These are phyloP conservation scores for Apiospora rasikravindrae DNA, from an alignment of 2,329 filamentous ascomycete genomes.

Conservation along the genomic window DNA sequence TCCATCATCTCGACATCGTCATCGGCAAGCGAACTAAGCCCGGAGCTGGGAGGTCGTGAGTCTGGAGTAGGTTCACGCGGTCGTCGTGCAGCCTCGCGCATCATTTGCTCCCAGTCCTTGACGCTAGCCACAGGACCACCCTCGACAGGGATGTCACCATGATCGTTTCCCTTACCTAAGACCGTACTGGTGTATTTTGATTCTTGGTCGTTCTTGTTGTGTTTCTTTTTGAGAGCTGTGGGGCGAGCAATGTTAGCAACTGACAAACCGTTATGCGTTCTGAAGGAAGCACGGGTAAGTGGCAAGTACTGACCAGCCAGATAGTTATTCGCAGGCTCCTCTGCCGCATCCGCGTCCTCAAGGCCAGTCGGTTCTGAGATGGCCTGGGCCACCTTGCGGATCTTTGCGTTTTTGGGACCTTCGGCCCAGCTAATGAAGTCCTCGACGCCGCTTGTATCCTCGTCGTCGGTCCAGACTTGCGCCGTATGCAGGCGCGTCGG, in stretches of 20 bases:
- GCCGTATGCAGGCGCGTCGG: slow-evolving; percentile 71
- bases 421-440: slow-evolving; percentile 81
- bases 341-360: slow-evolving; percentile 57
- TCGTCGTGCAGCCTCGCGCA: slow-evolving; percentile 39
- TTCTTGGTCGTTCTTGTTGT: slow-evolving; percentile 87
- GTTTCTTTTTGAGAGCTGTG: slow-evolving; percentile 87
- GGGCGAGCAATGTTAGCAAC: slow-evolving; percentile 27
- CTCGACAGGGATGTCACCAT: slow-evolving; percentile 76
- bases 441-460: slow-evolving; percentile 79
- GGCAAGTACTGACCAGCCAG: slow-evolving; percentile 59
- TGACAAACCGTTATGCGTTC: not conserved
- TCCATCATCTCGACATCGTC: slow-evolving; percentile 48
- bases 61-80: slow-evolving; percentile 37
- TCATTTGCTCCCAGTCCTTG: slow-evolving; percentile 64
- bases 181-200: slow-evolving; percentile 85
- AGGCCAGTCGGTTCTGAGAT: slow-evolving; percentile 44
- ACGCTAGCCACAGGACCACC: slow-evolving; percentile 74
- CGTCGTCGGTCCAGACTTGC: slow-evolving; percentile 71
- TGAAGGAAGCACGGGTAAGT: not conserved
- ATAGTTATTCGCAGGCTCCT: slow-evolving; percentile 62
- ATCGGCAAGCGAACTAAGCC: slow-evolving; percentile 62
- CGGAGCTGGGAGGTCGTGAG: slow-evolving; percentile 57
- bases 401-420: slow-evolving; percentile 77
- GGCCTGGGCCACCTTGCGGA: slow-evolving; percentile 79
- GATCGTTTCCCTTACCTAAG: slow-evolving; percentile 75